Evolutionary conservation across 139 green algal species (phyloP).

Genomic region (Chlamydomonas sp.): DNA sequence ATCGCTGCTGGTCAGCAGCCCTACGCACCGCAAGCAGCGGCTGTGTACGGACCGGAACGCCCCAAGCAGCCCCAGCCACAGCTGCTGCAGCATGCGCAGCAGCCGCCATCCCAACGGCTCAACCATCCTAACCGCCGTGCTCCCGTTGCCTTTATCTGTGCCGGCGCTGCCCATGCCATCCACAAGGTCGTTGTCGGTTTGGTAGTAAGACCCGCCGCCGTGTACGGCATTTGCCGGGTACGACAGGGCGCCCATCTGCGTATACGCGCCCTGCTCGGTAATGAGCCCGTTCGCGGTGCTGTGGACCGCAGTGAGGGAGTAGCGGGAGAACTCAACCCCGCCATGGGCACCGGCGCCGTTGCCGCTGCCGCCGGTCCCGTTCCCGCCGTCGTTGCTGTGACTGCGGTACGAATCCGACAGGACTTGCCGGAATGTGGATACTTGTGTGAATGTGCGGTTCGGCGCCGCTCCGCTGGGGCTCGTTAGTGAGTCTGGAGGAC

Average conservation of each 20-base stretch:
- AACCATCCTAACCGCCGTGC: no score
- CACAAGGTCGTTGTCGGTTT: no score
- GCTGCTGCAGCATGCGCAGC: background rate
- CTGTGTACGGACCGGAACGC: background rate
- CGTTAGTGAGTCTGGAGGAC: no score
- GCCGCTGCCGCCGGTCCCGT: background rate
- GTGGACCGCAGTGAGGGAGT: background rate
- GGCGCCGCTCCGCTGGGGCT: no score
- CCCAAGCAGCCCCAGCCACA: background rate
- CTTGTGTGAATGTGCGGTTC: background rate
- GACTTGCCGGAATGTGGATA: background rate
- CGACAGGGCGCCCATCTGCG: no score
- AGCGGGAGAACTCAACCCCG: background rate
- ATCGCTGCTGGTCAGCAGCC: conserved; percentile 27
- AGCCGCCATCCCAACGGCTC: background rate
- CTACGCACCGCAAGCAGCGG: conserved; percentile 28
- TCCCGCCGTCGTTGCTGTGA: background rate
- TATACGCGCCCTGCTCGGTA: background rate
- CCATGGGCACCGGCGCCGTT: background rate
- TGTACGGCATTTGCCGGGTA: no score
- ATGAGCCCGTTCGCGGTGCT: background rate
- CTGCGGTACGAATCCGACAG: background rate
- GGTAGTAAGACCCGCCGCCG: no score
- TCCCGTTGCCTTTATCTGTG: background rate
- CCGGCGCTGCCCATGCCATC: background rate